Percentiles rank a stretch among this genome's conserved stretches.
phyloP scores from a whole-genome alignment of 148 eudicot species.

The Salicornia ramosissima region DNA sequence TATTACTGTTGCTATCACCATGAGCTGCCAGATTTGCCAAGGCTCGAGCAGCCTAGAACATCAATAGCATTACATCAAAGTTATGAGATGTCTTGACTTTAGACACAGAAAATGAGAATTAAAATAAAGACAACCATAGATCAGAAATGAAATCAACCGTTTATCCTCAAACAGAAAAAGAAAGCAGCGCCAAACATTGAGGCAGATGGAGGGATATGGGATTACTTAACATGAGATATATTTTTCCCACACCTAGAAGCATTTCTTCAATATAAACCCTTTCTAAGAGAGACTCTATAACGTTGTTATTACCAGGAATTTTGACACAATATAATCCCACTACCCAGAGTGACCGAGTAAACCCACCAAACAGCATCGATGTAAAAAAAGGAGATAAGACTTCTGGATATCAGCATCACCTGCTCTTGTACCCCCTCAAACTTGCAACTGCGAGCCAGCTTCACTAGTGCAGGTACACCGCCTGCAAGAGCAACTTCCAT shows the following conservation, averaged over 20 bases:
- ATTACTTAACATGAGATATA: background rate
- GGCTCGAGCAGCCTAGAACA: constrained; percentile 91
- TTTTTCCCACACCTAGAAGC: background rate
- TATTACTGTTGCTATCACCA: constrained; percentile 90
- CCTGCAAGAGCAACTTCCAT: constrained; percentile 87
- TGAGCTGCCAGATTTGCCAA: constrained; percentile 97
- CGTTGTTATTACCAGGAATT: background rate
- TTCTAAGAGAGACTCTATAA: background rate
- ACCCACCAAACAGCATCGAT: constrained; percentile 1
- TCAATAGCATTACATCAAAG: constrained; percentile 7
- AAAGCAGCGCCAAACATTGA: background rate
- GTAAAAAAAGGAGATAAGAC: background rate
- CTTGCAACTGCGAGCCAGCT: constrained; percentile 78
- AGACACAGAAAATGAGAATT: background rate
- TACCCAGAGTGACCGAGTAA: background rate
- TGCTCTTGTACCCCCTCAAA: constrained; percentile 98
- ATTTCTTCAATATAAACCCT: background rate
- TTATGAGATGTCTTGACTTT: background rate
- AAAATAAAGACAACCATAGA: background rate
- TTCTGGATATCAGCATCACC: constrained; percentile 35
- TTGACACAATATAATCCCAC: constrained; percentile 5
- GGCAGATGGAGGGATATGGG: background rate
- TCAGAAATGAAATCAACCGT: background rate
- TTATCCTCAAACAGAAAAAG: background rate
- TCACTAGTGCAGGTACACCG: constrained; percentile 91